Percentiles rank a stretch among this genome's conserved stretches.
Evolutionary conservation across 2,329 filamentous ascomycete species (phyloP).

Genomic region (Zasmidium angulare): DNA sequence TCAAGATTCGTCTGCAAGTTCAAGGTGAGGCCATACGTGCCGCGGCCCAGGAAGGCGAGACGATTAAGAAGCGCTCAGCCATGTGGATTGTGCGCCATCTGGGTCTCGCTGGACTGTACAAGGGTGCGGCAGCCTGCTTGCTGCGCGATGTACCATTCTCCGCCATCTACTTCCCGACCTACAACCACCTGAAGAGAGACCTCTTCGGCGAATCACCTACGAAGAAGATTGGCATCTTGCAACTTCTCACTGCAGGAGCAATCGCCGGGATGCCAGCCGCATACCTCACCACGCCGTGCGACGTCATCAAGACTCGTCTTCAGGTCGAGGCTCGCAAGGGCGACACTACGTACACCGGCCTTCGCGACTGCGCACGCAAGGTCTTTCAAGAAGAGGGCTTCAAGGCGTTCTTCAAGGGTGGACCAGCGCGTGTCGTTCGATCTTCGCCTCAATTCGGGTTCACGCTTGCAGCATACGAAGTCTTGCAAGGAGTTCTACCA

Average conservation of each 20-base stretch:
- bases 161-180: constrained; percentile 97
- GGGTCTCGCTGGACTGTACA: constrained; percentile 92
- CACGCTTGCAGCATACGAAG: constrained; percentile 91
- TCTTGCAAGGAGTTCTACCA: constrained; percentile 78
- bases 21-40: constrained; percentile 90
- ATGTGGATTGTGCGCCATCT: constrained; percentile 98
- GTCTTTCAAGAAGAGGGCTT: constrained; percentile 91
- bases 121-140: constrained; percentile 90
- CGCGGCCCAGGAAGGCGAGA: constrained; percentile 69
- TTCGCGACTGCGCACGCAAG: constrained; percentile 80
- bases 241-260: constrained; percentile 90
- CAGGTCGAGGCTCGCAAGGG: constrained; percentile 98
- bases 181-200: constrained; percentile 91
- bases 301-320: constrained; percentile 98
- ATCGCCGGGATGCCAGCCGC: constrained; percentile 63
- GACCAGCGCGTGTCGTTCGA: constrained; percentile 88
- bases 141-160: constrained; percentile 97
- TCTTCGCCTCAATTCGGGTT: constrained; percentile 98
- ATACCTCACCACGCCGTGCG: constrained; percentile 94
- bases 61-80: constrained; percentile 81
- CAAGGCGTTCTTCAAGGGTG: constrained; percentile 97
- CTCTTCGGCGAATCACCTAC: constrained; percentile 85
- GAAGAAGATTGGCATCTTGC: constrained; percentile 85
- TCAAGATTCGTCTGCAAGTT: constrained; percentile 97
- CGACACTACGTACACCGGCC: constrained; percentile 80